Conservation (phyloP, 2,329 filamentous ascomycete species). For the Chrysoporthe cubensis region DNA sequence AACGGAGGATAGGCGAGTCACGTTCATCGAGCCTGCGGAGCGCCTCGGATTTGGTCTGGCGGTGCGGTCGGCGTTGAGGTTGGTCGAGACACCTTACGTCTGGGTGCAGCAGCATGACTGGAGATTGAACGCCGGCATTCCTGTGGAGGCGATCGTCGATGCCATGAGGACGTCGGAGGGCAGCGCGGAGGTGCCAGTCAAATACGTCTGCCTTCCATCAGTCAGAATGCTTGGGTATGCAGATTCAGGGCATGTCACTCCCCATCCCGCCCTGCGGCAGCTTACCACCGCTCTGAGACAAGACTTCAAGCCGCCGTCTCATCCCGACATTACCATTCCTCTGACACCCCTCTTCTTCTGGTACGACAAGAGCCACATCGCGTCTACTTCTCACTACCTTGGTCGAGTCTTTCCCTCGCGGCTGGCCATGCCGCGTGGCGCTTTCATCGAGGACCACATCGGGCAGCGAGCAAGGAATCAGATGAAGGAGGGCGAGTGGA, state of each 20-base stretch:
- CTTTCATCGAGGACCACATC: constrained; percentile 61
- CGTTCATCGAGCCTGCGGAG: constrained; percentile 52
- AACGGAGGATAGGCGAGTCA: constrained; percentile 43
- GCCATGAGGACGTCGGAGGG: constrained; percentile 47
- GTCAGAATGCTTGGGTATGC: constrained; percentile 57
- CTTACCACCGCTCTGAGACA: constrained; percentile 48
- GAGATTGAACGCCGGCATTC: constrained; percentile 51
- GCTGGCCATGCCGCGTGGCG: constrained; percentile 53
- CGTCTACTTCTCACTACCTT: constrained; percentile 53
- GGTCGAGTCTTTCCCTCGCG: constrained; percentile 53
- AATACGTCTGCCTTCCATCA: constrained; percentile 58
- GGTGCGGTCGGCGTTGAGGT: constrained; percentile 54
- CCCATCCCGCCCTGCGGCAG: constrained; percentile 46
- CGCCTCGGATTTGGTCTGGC: constrained; percentile 58
- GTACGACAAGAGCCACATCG: constrained; percentile 62
- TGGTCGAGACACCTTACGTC: constrained; percentile 53
- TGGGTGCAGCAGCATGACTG: constrained; percentile 65
- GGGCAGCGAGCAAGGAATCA: constrained; percentile 58
- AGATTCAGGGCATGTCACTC: constrained; percentile 48
- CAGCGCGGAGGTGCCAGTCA: constrained; percentile 42
- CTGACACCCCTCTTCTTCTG: constrained; percentile 62
- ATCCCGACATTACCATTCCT: constrained; percentile 39
- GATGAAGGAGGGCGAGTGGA: constrained; percentile 59
- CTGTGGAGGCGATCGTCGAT: constrained; percentile 47
- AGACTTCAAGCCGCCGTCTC: constrained; percentile 38